phyloP scores from a whole-genome alignment of 2,329 filamentous ascomycete species.

The Penicillium sclerotiorum region DNA sequence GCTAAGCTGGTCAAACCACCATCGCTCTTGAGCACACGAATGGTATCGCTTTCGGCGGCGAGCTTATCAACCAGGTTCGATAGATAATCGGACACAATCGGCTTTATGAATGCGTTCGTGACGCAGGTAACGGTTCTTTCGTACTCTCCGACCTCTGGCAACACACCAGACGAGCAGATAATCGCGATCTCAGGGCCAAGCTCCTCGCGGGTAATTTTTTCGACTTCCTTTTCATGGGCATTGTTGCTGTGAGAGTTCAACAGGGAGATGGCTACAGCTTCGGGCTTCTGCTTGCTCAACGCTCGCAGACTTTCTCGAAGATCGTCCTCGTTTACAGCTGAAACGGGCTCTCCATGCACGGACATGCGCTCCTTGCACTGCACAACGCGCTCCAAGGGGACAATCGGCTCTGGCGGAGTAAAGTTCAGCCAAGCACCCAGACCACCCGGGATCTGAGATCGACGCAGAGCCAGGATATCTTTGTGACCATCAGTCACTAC shows the following conservation, averaged over 20 bases:
- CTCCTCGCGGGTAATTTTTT: slow-evolving; percentile 44
- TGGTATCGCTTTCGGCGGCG: slow-evolving; percentile 44
- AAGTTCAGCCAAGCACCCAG: slow-evolving; percentile 55
- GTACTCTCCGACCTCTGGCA: slow-evolving; percentile 54
- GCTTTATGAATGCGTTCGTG: slow-evolving; percentile 53
- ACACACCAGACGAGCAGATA: slow-evolving; percentile 50
- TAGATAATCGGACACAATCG: slow-evolving; percentile 51
- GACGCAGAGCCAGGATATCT: slow-evolving; percentile 50
- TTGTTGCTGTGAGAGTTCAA: slow-evolving; percentile 53
- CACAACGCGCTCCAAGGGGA: slow-evolving; percentile 52
- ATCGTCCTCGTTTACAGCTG: slow-evolving; percentile 42
- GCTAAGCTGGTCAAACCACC: slow-evolving; percentile 51
- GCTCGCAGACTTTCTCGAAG: slow-evolving; percentile 43
- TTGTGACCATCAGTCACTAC: slow-evolving; percentile 55
- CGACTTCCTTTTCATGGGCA: slow-evolving; percentile 45
- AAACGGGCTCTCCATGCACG: slow-evolving; percentile 46
- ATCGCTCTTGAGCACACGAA: slow-evolving; percentile 55
- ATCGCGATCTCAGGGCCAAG: slow-evolving; percentile 48
- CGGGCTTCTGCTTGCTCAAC: slow-evolving; percentile 44
- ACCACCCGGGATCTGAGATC: slow-evolving; percentile 56
- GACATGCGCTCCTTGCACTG: slow-evolving; percentile 50
- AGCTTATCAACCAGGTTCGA: slow-evolving; percentile 44
- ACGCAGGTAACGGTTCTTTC: slow-evolving; percentile 53
- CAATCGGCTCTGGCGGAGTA: slow-evolving; percentile 51
- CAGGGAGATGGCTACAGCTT: slow-evolving; percentile 51